These are phyloP conservation scores for Penicillium psychrosexuale DNA, from an alignment of 2,329 filamentous ascomycete genomes.

Conservation along the genomic window DNA sequence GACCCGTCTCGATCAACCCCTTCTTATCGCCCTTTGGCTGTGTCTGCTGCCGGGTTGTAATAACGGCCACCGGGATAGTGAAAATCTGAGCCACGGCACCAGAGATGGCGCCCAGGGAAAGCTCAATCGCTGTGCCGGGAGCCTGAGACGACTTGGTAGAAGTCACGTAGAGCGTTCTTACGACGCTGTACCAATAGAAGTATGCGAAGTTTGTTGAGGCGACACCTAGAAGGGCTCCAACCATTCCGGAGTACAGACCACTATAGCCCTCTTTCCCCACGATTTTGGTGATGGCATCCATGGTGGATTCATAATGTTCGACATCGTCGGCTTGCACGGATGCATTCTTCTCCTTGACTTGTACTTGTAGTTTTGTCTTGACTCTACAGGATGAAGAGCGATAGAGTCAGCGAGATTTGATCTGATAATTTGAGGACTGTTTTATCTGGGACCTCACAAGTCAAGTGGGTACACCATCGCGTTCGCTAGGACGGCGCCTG, in stretches of 20 bases:
- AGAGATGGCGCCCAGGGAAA: conserved; percentile 79
- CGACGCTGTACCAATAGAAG: conserved; percentile 97
- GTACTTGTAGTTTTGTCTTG: conserved; percentile 93
- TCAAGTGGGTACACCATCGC: conserved; percentile 93
- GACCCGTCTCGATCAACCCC: conserved; percentile 79
- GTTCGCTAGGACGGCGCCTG: conserved; percentile 91
- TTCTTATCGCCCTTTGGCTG: conserved; percentile 81
- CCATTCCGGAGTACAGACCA: conserved; percentile 86
- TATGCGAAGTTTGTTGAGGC: conserved; percentile 98
- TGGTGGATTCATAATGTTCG: conserved; percentile 78
- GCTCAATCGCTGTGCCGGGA: conserved; percentile 76
- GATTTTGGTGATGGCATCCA: conserved; percentile 87
- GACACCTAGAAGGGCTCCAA: conserved; percentile 81
- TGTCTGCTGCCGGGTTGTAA: conserved; percentile 95
- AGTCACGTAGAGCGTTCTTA: conserved; percentile 73
- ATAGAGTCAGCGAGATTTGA: conserved; percentile 14
- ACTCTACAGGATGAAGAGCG: conserved; percentile 57
- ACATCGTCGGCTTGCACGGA: conserved; percentile 48
- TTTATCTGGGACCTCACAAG: conserved; percentile 62
- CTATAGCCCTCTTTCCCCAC: conserved; percentile 71
- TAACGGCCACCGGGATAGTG: conserved; percentile 92
- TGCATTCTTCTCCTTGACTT: conserved; percentile 65
- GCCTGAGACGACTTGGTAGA: conserved; percentile 57
- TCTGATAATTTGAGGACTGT: background rate
- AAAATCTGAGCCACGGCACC: conserved; percentile 92